A percentile compares a stretch with the other conserved stretches of the same genome.
Conservation (phyloP, 1,284 basidiomycete species). For the Puccinia novopanici region DNA sequence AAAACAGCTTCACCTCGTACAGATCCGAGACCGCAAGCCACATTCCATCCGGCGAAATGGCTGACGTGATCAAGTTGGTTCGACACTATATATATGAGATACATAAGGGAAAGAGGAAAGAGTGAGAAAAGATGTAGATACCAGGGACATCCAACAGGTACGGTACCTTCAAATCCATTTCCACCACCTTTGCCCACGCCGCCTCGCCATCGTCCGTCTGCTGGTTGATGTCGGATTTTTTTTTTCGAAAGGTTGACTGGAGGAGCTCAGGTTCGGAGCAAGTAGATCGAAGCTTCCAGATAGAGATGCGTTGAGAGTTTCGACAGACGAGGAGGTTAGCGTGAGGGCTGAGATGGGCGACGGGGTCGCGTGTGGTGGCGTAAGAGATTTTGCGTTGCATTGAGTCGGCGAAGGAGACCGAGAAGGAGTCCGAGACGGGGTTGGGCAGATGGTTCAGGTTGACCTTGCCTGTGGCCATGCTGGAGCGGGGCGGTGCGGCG, state of each 20-base stretch:
- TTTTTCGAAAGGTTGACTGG: constrained; percentile 57
- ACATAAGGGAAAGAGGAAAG: too few species aligned
- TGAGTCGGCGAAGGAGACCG: constrained; percentile 51
- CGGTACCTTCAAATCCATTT: constrained; percentile 82
- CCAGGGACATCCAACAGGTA: neutral
- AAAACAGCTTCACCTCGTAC: constrained; percentile 87
- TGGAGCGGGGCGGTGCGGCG: constrained; percentile 65
- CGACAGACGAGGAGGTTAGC: constrained; percentile 63
- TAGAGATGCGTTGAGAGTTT: constrained; percentile 71
- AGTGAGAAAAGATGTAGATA: neutral
- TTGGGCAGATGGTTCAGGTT: constrained; percentile 50
- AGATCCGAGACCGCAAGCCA: constrained; percentile 89
- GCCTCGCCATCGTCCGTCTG: constrained; percentile 57
- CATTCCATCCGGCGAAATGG: constrained; percentile 78
- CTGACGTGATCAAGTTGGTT: constrained; percentile 76
- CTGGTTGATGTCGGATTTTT: constrained; percentile 54
- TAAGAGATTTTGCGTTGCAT: constrained; percentile 54
- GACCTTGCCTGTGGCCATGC: constrained; percentile 58
- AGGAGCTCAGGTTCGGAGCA: constrained; percentile 53
- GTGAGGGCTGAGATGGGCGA: constrained; percentile 29
- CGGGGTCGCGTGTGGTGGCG: constrained; percentile 53
- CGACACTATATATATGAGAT: constrained; percentile 60
- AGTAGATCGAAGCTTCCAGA: constrained; percentile 68
- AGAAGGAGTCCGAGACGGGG: constrained; percentile 53
- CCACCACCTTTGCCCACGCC: constrained; percentile 81